These are phyloP conservation scores for Xerocomus amazonicus DNA, from an alignment of 1,284 basidiomycete genomes.

Conservation along the genomic window DNA sequence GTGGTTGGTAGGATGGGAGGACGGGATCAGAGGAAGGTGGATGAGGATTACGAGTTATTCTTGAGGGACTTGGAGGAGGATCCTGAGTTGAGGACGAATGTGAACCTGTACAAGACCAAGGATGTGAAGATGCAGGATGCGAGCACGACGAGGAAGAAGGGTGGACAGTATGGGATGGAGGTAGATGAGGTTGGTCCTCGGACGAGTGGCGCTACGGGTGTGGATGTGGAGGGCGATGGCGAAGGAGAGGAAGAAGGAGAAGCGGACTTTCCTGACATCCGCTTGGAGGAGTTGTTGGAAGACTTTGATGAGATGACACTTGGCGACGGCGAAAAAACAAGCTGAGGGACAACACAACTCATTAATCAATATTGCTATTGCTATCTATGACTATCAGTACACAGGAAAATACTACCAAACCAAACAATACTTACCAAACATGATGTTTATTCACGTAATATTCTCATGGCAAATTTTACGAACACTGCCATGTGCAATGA, in stretches of 20 bases:
- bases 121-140: slow-evolving; percentile 44
- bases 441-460: too few species aligned
- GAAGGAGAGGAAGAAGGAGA: slow-evolving; percentile 68
- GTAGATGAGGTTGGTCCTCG: slow-evolving; percentile 51
- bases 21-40: slow-evolving; percentile 89
- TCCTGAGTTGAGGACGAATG: slow-evolving; percentile 83
- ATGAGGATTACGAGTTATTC: slow-evolving; percentile 97
- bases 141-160: slow-evolving; percentile 38
- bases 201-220: slow-evolving; percentile 21
- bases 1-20: slow-evolving; percentile 89
- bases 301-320: slow-evolving; percentile 86
- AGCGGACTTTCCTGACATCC: slow-evolving; percentile 86
- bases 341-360: too few species aligned
- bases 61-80: slow-evolving; percentile 96
- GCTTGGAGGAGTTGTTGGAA: slow-evolving; percentile 87
- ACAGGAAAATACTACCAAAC: too few species aligned
- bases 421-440: too few species aligned
- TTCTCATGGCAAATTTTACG: too few species aligned
- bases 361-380: too few species aligned
- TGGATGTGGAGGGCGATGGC: slow-evolving; percentile 27
- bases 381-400: too few species aligned
- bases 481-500: too few species aligned
- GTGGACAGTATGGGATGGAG: slow-evolving; percentile 67
- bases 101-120: slow-evolving; percentile 85
- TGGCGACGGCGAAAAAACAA: slow-evolving; percentile 26